phyloP scores from a whole-genome alignment of 176 grass and related monocot species.

The Echinochloa phyllopogon region DNA sequence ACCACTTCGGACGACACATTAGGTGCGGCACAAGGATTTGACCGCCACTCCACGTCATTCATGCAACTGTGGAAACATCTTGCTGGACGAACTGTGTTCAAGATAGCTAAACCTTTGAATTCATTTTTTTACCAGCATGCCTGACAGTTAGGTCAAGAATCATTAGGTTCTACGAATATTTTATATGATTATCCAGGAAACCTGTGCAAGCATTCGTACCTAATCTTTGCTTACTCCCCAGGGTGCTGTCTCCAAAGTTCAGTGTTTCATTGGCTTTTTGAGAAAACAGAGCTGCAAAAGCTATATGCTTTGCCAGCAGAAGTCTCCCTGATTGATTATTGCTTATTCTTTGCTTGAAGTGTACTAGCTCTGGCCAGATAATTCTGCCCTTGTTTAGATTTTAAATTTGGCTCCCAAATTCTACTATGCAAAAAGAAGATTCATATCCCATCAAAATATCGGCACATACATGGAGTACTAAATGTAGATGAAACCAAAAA shows the following conservation, averaged over 20 bases:
- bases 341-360: constrained; percentile 45
- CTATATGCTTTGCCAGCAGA: constrained; percentile 39
- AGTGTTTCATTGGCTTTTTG: constrained; percentile 55
- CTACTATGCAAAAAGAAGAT: too few species aligned
- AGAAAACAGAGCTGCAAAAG: constrained; percentile 51
- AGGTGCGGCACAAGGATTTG: constrained; percentile 42
- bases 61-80: constrained; percentile 50
- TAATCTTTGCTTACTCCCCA: constrained; percentile 76
- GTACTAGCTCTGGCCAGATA: constrained; percentile 33
- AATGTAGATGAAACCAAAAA: too few species aligned
- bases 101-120: constrained; percentile 46
- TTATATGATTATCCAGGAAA: constrained; percentile 45
- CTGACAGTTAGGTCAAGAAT: constrained; percentile 62
- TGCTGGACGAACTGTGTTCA: constrained; percentile 39
- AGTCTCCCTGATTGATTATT: constrained; percentile 52
- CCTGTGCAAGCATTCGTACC: constrained; percentile 55
- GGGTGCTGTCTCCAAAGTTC: constrained; percentile 83
- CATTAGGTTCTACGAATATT: constrained; percentile 56
- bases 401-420: too few species aligned
- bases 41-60: constrained; percentile 34
- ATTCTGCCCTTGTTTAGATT: too few species aligned
- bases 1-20: constrained; percentile 34
- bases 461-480: too few species aligned
- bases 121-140: constrained; percentile 41
- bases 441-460: too few species aligned